Evolutionary conservation across 306 rosid species (phyloP).

Genomic region (Fagus crenata): DNA sequence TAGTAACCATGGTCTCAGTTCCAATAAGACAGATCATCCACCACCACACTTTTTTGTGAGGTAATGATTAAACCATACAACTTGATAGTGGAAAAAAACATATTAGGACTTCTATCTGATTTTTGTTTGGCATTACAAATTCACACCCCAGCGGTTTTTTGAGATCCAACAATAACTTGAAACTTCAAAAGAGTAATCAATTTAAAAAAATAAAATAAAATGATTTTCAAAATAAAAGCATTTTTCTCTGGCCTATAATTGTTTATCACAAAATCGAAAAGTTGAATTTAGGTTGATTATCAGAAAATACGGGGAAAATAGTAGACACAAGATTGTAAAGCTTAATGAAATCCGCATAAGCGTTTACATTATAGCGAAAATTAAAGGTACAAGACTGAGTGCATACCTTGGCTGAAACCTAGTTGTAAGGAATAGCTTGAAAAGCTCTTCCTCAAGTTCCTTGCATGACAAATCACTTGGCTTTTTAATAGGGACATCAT

Average conservation of each 20-base stretch:
- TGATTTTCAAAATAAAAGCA: background rate
- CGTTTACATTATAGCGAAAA: background rate
- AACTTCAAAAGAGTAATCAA: conserved; percentile 1
- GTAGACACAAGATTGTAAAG: background rate
- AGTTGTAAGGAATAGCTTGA: conserved; percentile 47
- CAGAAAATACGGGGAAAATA: no score
- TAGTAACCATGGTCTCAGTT: background rate
- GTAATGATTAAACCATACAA: background rate
- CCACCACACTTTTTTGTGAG: background rate
- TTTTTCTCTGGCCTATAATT: background rate
- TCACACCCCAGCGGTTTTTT: background rate
- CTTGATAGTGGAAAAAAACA: background rate
- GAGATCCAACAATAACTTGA: conserved; percentile 13
- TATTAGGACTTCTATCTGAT: background rate
- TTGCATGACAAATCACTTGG: conserved; percentile 38
- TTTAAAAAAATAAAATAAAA: background rate
- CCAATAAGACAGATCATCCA: background rate
- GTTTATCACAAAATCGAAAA: background rate
- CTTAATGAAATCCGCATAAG: background rate
- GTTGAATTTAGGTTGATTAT: background rate
- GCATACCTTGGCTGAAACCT: conserved; percentile 75
- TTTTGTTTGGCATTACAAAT: background rate
- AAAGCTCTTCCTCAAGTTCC: conserved; percentile 55
- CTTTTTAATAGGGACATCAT: conserved; percentile 11
- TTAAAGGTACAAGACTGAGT: conserved; percentile 5